A percentile compares a stretch with the other conserved stretches of the same genome.
These are phyloP conservation scores for Alternaria hordeiaustralica DNA, from an alignment of 2,329 filamentous ascomycete species.

Conservation along the genomic window DNA sequence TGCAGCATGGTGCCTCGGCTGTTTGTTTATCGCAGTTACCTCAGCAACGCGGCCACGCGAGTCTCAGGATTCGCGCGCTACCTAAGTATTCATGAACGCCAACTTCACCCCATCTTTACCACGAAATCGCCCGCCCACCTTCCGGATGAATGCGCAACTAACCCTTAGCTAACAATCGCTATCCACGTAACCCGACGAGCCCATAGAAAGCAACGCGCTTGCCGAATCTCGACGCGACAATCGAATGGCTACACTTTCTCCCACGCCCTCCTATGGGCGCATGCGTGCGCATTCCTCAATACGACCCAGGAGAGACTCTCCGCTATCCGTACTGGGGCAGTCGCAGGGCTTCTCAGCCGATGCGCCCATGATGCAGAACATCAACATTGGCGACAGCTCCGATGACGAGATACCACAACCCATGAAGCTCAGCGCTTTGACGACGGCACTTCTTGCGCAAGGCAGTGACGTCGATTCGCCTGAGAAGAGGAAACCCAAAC, in stretches of 20 bases:
- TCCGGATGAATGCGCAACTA: conserved; percentile 49
- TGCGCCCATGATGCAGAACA: conserved; percentile 56
- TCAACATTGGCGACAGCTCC: conserved; percentile 78
- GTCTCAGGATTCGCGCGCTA: conserved; percentile 29
- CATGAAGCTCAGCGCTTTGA: conserved; percentile 92
- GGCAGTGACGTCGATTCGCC: conserved; percentile 51
- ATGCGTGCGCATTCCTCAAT: conserved; percentile 46
- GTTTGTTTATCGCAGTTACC: conserved; percentile 30
- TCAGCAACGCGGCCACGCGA: conserved; percentile 36
- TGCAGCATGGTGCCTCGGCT: background rate
- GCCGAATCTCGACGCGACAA: conserved; percentile 19
- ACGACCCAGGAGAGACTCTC: conserved; percentile 54
- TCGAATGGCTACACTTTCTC: conserved; percentile 49
- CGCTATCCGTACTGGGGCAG: conserved; percentile 53
- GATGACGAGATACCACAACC: conserved; percentile 88
- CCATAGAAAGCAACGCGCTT: conserved; percentile 29
- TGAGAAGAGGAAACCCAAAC: conserved; percentile 47
- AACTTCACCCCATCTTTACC: conserved; percentile 44
- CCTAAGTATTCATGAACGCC: conserved; percentile 13
- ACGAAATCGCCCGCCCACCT: conserved; percentile 36
- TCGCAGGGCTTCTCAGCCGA: conserved; percentile 55
- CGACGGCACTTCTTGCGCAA: conserved; percentile 76
- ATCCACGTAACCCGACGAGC: conserved; percentile 33
- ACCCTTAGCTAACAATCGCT: conserved; percentile 49
- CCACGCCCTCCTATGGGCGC: conserved; percentile 49